Base-by-base conservation (phyloP, 2,329 filamentous ascomycete species). In the Endothia cerciana region DNA sequence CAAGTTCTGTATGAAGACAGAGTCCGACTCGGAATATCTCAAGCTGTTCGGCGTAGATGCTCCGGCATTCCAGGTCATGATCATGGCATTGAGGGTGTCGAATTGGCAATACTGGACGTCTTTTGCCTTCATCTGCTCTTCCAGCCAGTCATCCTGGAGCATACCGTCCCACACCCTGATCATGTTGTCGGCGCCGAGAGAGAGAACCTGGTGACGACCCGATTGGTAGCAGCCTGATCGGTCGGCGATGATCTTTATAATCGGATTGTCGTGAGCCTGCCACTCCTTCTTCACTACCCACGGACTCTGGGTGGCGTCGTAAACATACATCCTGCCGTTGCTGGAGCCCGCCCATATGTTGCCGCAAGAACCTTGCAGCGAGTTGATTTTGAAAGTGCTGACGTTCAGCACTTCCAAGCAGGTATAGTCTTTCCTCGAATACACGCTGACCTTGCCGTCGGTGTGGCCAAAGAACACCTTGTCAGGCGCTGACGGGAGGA, bases 31-130 rank as follows among this genome's bases (percentile, higher is more conserved):
- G 1, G 87, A 87, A 69, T 91, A 87, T 63, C 91, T 86, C 41
- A 98, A 81, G 73, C 89, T 91, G 66, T 88, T 89, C 0, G 95
- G 95, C n/a, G 95, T 97, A 19, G 91, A 90, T n/a, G 95, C 95
- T 1, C 95, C 95, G 1, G 94, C 94, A 75, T 99, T 99, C 95
- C 95, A 99, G 0, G 94, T 97, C 81, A 98, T 85, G 33, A 97
- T 87, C 45, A 93, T 82, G 15, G 91, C 89, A 59, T 88, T 90
- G 65, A 98, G 82, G 72, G 96, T 89, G 63, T 93, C 85, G 76
- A 98, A 97, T 36, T 87, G 85, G 80, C 94, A 97, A 74, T 92
- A 98, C 59, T 95, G 87, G 0, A 86, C 83, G 72, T 97, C 94
- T 68, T 89, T 88, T 40, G 86, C 84, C 74, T 96, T 93, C 93